A percentile compares a stretch with the other conserved stretches of the same genome.
phyloP scores from a whole-genome alignment of 202 grass and related monocot species.

The Digitaria exilis region DNA sequence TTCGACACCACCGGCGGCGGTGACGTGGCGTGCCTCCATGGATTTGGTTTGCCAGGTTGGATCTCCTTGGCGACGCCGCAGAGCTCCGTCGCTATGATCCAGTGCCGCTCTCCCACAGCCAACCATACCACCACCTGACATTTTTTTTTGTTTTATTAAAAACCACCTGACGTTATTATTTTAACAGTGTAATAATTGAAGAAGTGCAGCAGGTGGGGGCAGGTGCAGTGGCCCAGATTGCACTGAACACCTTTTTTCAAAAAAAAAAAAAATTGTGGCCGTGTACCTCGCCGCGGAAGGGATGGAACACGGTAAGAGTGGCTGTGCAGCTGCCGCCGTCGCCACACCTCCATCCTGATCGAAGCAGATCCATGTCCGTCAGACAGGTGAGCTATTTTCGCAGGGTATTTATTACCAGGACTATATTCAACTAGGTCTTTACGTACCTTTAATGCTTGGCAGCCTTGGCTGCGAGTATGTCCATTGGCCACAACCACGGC shows the following conservation, averaged over 20 bases:
- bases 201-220: too few relatives aligned
- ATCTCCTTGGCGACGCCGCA: slow-evolving; percentile 38
- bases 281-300: slow-evolving; percentile 31
- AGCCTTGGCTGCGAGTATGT: slow-evolving; percentile 43
- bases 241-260: too few relatives aligned
- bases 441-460: slow-evolving; percentile 32
- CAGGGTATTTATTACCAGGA: too few relatives aligned
- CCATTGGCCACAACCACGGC: slow-evolving; percentile 35
- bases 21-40: background rate
- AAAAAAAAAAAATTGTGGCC: too few relatives aligned
- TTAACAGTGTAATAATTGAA: too few relatives aligned
- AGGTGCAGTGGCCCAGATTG: too few relatives aligned
- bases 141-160: too few relatives aligned
- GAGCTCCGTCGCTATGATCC: slow-evolving; percentile 32
- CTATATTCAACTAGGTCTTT: too few relatives aligned
- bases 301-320: slow-evolving; percentile 47
- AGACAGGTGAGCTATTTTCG: too few relatives aligned
- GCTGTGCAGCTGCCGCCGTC: too few relatives aligned
- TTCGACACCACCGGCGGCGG: background rate
- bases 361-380: too few relatives aligned
- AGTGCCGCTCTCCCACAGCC: slow-evolving; percentile 15
- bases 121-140: slow-evolving; percentile 36
- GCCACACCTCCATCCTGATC: slow-evolving; percentile 18
- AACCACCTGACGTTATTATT: too few relatives aligned
- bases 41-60: background rate